Evolutionary conservation across 2,329 filamentous ascomycete species (phyloP).

Genomic region (Parastagonospora nodorum): DNA sequence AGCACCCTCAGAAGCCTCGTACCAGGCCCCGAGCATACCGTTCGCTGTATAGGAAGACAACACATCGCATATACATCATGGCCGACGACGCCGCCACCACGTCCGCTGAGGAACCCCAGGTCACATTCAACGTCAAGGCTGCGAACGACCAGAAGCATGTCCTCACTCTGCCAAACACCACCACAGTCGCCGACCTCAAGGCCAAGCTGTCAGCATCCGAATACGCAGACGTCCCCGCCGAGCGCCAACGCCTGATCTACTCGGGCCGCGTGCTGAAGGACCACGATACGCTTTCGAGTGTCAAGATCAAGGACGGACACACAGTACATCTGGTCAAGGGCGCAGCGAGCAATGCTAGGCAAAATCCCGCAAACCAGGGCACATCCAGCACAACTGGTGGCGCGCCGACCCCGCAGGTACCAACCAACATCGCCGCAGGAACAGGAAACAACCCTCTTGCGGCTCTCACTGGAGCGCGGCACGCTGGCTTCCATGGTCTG

Average conservation of each 20-base stretch:
- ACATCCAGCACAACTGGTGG: conserved; percentile 37
- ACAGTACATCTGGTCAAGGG: conserved; percentile 97
- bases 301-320: conserved; percentile 96
- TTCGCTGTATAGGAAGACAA: conserved; percentile 1
- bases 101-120: conserved; percentile 67
- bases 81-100: conserved; percentile 63
- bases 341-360: conserved; percentile 80
- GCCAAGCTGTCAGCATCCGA: conserved; percentile 80
- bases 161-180: conserved; percentile 77
- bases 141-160: conserved; percentile 85
- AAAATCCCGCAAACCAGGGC: conserved; percentile 59
- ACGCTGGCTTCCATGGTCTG: conserved; percentile 88
- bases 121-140: conserved; percentile 98
- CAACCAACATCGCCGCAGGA: conserved; percentile 79
- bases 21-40: background rate
- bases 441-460: conserved; percentile 84
- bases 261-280: conserved; percentile 97
- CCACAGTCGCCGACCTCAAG: conserved; percentile 85
- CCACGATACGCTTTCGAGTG: conserved; percentile 78
- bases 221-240: conserved; percentile 83
- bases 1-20: no score
- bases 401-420: conserved; percentile 65
- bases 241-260: conserved; percentile 95
- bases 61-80: conserved; percentile 53
- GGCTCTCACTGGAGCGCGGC: conserved; percentile 88